Evolutionary conservation across 2,329 filamentous ascomycete species (phyloP).

Genomic region (Lecanosticta acicola): DNA sequence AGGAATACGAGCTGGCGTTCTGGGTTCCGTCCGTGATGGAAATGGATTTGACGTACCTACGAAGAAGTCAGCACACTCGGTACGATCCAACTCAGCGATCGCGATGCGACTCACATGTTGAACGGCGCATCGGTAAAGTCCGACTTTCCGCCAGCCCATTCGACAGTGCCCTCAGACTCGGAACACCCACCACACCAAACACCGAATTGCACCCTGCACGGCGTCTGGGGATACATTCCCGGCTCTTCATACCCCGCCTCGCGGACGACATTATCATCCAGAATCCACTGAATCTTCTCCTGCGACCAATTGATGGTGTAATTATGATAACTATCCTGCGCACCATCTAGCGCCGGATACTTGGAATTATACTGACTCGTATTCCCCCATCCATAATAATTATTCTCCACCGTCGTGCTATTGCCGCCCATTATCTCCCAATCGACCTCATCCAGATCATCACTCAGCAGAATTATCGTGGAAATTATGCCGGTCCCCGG

Average conservation of each 20-base stretch:
- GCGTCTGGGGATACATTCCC: conserved; percentile 63
- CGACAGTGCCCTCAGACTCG: conserved; percentile 48
- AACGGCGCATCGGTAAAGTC: conserved; percentile 31
- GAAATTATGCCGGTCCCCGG: conserved; percentile 70
- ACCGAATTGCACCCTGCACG: conserved; percentile 62
- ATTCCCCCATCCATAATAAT: conserved; percentile 71
- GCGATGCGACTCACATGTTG: too few relatives aligned
- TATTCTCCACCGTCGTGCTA: conserved; percentile 57
- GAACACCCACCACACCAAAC: conserved; percentile 89
- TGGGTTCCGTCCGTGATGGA: conserved; percentile 32
- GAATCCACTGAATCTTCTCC: conserved; percentile 60
- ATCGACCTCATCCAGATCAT: conserved; percentile 82
- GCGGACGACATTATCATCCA: conserved; percentile 62
- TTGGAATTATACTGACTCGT: conserved; percentile 58
- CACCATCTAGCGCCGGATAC: conserved; percentile 52
- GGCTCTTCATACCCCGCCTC: conserved; percentile 47
- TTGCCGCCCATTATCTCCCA: conserved; percentile 75
- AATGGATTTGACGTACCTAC: conserved; percentile 33
- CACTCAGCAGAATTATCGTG: conserved; percentile 74
- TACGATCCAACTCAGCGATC: not conserved
- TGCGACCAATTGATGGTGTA: conserved; percentile 69
- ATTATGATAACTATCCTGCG: conserved; percentile 58
- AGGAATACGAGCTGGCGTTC: conserved; percentile 36
- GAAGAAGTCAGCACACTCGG: conserved; percentile 27
- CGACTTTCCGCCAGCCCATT: conserved; percentile 35